Conservation (phyloP, 2,329 filamentous ascomycete species). For the Aspergillus japonicus region DNA sequence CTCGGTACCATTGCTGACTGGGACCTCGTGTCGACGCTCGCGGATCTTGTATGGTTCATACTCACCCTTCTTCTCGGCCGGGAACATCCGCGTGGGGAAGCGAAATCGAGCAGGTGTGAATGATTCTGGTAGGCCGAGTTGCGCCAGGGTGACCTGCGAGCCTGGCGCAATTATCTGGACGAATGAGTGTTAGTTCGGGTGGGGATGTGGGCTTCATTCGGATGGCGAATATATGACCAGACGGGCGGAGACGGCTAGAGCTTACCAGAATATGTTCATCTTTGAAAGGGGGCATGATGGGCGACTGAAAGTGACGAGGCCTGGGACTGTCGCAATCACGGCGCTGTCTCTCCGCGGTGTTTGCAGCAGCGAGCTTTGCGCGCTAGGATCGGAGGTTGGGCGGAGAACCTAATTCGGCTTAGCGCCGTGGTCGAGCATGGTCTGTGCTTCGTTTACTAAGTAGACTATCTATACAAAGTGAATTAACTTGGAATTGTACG, state of each 20-base stretch:
- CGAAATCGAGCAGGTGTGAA: slow-evolving; percentile 86
- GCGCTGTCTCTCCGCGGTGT: slow-evolving; percentile 19
- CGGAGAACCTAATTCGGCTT: slow-evolving; percentile 23
- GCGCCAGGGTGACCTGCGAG: slow-evolving; percentile 85
- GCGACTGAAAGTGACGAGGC: slow-evolving; percentile 11
- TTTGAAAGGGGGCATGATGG: slow-evolving; percentile 51
- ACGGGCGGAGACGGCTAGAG: not conserved
- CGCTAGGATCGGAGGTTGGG: slow-evolving; percentile 18
- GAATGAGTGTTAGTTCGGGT: slow-evolving; percentile 8
- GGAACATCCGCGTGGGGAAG: slow-evolving; percentile 91
- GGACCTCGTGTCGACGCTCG: slow-evolving; percentile 40
- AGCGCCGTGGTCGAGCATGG: slow-evolving; percentile 16
- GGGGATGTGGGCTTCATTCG: not conserved
- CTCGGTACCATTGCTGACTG: slow-evolving; percentile 28
- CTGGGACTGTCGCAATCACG: slow-evolving; percentile 19
- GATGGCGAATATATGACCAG: not conserved
- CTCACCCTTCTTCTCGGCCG: slow-evolving; percentile 70
- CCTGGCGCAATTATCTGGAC: slow-evolving; percentile 60
- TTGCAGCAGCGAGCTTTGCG: slow-evolving; percentile 23
- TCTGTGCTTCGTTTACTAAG: not conserved
- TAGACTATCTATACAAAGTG: not conserved
- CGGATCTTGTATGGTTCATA: slow-evolving; percentile 81
- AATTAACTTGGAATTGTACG: too few species aligned
- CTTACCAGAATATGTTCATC: slow-evolving; percentile 54
- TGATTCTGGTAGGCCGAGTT: slow-evolving; percentile 84